Conservation (phyloP, 306 rosid genomes). For the Rubus parviflorus region DNA sequence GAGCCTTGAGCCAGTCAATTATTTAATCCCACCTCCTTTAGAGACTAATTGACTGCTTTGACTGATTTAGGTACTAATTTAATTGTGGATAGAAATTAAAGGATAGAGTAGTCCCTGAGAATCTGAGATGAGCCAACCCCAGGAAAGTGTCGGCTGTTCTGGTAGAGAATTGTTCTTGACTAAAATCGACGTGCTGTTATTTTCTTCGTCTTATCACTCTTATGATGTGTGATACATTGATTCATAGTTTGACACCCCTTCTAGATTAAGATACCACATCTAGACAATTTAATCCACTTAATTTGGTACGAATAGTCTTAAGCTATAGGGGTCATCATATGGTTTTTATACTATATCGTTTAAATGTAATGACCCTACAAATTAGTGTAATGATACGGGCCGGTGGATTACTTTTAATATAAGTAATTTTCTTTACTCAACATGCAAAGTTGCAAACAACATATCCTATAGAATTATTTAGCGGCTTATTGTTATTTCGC, state of each 20-base stretch:
- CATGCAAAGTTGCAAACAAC: no score
- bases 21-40: neutral
- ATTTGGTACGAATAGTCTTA: no score
- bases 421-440: no score
- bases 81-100: neutral
- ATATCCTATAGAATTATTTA: no score
- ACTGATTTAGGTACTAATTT: neutral
- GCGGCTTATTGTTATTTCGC: no score
- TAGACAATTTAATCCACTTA: no score
- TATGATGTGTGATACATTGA: neutral
- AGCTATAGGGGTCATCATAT: no score
- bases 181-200: neutral
- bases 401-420: no score
- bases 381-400: no score
- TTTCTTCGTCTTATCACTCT: neutral
- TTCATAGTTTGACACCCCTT: neutral
- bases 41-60: conserved; percentile 15
- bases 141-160: neutral
- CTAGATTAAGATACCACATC: neutral
- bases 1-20: conserved; percentile 18
- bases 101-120: neutral
- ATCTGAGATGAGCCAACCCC: conserved; percentile 4
- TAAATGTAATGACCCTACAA: no score
- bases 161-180: neutral
- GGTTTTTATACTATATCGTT: no score